phyloP scores from a whole-genome alignment of 129 eudicot species.

The Kitagawia praeruptora region DNA sequence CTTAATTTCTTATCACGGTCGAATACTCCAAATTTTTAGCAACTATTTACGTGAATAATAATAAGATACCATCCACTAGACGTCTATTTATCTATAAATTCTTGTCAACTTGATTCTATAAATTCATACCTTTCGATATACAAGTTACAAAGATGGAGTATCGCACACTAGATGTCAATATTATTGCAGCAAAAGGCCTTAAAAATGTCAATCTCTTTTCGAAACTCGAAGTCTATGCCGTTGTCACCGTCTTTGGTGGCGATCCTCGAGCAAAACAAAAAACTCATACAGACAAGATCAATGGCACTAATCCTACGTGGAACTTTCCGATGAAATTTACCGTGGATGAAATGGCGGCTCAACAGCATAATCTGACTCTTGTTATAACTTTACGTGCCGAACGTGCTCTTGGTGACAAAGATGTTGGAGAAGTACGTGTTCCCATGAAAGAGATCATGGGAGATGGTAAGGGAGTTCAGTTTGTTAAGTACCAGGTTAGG shows the following conservation, averaged over 20 bases:
- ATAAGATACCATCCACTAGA: no score
- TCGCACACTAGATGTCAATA: constrained; percentile 16
- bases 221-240: constrained; percentile 27
- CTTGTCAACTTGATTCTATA: background rate
- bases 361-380: constrained; percentile 9
- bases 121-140: background rate
- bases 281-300: constrained; percentile 20
- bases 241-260: constrained; percentile 18
- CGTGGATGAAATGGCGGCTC: constrained; percentile 12
- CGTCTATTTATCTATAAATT: no score
- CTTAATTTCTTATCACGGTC: background rate
- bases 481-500: constrained; percentile 19
- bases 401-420: constrained; percentile 22
- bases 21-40: background rate
- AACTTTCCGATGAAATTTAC: constrained; percentile 24
- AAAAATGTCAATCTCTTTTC: constrained; percentile 19
- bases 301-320: constrained; percentile 23
- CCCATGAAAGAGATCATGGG: constrained; percentile 21
- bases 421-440: constrained; percentile 26
- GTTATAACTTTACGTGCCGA: constrained; percentile 13
- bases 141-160: constrained; percentile 5
- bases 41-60: no score
- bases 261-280: constrained; percentile 19
- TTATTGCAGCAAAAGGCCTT: constrained; percentile 21
- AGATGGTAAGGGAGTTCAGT: background rate